Evolutionary conservation across 1,284 basidiomycete species (phyloP), one percentile per base, ranked within the genome.

Genomic region (Moesziomyces parantarcticus): DNA sequence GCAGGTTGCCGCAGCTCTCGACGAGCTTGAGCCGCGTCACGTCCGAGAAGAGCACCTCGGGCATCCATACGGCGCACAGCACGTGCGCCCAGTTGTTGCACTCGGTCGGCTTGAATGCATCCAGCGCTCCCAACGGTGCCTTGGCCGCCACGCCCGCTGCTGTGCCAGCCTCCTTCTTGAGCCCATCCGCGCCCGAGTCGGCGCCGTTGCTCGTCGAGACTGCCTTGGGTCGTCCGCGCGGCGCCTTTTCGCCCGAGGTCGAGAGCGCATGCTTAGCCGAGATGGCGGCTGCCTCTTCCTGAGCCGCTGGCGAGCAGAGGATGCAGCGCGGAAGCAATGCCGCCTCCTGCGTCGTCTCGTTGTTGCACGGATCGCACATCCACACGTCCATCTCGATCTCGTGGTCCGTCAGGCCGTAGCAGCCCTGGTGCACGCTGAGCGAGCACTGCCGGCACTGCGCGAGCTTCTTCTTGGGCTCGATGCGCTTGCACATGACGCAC

Each of bases 61-160:
- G 91, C 32, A 90, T 89, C 85, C 94, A 98, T 1, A 92, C 89
- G 1, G 94, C 89, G 85, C 96, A 98, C 1, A 97, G 84, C 21
- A 94, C 87, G 82, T 99, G 96, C 1, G 90, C 90, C 93, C 94
- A 97, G 66, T 92, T 92, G 84, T 92, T 91, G 25, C 92, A 92
- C 85, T 98, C 96, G 0, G 95, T 97, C 5, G 92, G 92, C 83
- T 97, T 97, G 82, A 92, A 90, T 4, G 90, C 92, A 42, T 93
- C 90, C 40, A 97, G 86, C 76, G 82, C 80, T 1, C 72, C 79
- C 29, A 91, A 29, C 1, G 77, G 60, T 3, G 63, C 56, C 40
- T 56, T 56, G 3, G 41, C 6, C 8, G 55, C 46, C 23, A 56
- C n/a, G 14, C 29, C 9, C 18, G 34, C 45, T 3, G 20, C 25